These are phyloP conservation scores for Trichoderma parareesei DNA, from an alignment of 495 filamentous ascomycete genomes.

Conservation along the genomic window DNA sequence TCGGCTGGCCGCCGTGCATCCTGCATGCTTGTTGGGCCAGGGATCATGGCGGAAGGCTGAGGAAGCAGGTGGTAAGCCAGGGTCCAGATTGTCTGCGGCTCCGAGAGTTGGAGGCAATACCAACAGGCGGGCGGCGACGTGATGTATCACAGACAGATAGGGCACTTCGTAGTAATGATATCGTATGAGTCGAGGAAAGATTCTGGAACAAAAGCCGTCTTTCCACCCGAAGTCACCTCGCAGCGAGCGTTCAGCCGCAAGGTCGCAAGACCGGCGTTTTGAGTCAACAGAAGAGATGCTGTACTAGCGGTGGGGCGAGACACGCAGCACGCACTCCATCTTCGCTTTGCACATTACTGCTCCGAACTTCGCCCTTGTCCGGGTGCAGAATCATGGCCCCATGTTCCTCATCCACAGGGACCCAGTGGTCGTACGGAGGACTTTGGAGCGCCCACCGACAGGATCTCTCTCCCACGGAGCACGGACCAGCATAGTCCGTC, in stretches of 20 bases:
- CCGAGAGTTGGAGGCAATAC: background rate
- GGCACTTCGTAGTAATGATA: background rate
- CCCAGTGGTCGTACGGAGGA: background rate
- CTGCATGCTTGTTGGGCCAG: no score
- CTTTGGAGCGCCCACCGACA: background rate
- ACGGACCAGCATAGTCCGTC: background rate
- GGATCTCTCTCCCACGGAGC: background rate
- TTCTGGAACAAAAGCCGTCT: slow-evolving; percentile 3
- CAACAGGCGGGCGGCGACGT: background rate
- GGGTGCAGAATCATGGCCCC: background rate
- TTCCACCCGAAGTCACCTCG: background rate
- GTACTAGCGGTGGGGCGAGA: background rate
- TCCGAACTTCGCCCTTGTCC: background rate
- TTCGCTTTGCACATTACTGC: background rate
- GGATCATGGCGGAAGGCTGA: no score
- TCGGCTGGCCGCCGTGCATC: no score
- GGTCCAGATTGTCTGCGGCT: no score
- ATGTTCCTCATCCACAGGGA: background rate
- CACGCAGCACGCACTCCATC: background rate
- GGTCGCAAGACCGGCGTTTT: background rate
- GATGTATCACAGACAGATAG: background rate
- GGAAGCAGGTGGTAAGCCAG: no score
- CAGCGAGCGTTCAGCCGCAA: background rate
- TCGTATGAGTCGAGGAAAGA: background rate
- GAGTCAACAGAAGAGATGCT: slow-evolving; percentile 4